phyloP scores from a whole-genome alignment of 805 yeast species.

The Candida morakotiae region DNA sequence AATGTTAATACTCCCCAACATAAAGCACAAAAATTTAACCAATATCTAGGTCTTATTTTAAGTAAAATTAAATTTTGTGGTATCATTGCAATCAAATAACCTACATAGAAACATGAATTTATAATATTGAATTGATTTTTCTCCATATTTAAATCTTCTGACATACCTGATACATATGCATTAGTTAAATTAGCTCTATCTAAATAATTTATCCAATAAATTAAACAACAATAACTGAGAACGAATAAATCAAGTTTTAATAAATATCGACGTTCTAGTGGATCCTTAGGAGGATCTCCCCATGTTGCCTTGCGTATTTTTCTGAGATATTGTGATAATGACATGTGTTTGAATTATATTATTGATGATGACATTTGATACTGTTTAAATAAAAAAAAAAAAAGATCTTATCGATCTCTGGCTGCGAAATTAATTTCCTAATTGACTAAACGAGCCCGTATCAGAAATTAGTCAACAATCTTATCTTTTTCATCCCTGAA shows the following conservation, averaged over 20 bases:
- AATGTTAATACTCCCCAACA: conserved; percentile 68
- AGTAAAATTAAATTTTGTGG: conserved; percentile 55
- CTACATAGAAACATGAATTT: conserved; percentile 55
- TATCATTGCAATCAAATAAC: conserved; percentile 52
- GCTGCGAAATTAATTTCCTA: too few relatives aligned
- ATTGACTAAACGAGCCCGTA: too few relatives aligned
- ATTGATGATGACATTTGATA: too few relatives aligned
- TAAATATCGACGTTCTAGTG: conserved; percentile 23
- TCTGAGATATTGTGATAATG: not conserved
- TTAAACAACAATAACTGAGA: conserved; percentile 35
- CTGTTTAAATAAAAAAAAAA: too few relatives aligned
- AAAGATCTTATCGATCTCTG: too few relatives aligned
- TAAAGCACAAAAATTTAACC: conserved; percentile 54
- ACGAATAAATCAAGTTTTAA: conserved; percentile 39
- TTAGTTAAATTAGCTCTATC: conserved; percentile 58
- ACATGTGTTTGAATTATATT: too few relatives aligned
- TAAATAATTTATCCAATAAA: conserved; percentile 65
- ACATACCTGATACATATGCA: conserved; percentile 67
- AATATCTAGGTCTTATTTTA: conserved; percentile 48
- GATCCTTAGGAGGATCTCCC: not conserved
- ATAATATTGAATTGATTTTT: conserved; percentile 62
- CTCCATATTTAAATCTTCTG: conserved; percentile 49
- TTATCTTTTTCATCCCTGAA: too few relatives aligned
- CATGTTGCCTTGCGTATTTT: not conserved
- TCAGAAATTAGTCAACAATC: too few relatives aligned